A percentile compares a stretch with the other conserved stretches of the same genome.
Conservation (phyloP, 305 asterid species). For the Euphrasia arctica region DNA sequence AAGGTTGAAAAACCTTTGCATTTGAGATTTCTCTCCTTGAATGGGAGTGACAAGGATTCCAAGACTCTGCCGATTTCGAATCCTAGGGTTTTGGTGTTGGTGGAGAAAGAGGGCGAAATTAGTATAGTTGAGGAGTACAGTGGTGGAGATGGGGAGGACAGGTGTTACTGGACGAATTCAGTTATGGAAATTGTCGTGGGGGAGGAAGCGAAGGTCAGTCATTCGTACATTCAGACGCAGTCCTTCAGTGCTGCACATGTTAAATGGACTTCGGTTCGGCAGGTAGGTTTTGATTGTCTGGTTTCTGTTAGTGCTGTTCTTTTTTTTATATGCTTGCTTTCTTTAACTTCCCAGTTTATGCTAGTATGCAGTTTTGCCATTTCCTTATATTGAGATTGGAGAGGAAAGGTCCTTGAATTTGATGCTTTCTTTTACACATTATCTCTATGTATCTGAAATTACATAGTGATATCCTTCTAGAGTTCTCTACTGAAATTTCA, state of each 20-base stretch:
- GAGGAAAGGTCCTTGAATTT: conserved; percentile 12
- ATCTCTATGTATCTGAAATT: background rate
- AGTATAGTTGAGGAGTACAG: conserved; percentile 75
- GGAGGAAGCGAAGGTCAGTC: conserved; percentile 72
- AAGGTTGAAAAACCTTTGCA: conserved; percentile 69
- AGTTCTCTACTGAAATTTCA: background rate
- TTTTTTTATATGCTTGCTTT: conserved; percentile 11
- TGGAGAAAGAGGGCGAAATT: conserved; percentile 87
- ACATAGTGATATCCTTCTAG: background rate
- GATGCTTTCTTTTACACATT: background rate
- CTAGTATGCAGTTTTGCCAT: background rate
- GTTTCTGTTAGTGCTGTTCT: background rate
- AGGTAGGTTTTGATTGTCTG: conserved; percentile 43
- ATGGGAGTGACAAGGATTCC: conserved; percentile 51
- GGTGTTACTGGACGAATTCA: conserved; percentile 80
- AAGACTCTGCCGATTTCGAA: conserved; percentile 74
- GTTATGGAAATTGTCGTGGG: conserved; percentile 75
- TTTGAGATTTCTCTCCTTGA: conserved; percentile 55
- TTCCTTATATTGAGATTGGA: background rate
- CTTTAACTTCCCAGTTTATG: background rate
- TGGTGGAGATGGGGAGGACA: conserved; percentile 46
- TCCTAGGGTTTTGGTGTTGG: conserved; percentile 85
- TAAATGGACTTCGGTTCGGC: conserved; percentile 90
- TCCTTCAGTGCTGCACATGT: conserved; percentile 80
- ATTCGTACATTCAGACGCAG: conserved; percentile 82